Evolutionary conservation across 495 filamentous ascomycete genomes (phyloP), one percentile per base, ranked within the genome.

Genomic region (Haplographium delicatum): DNA sequence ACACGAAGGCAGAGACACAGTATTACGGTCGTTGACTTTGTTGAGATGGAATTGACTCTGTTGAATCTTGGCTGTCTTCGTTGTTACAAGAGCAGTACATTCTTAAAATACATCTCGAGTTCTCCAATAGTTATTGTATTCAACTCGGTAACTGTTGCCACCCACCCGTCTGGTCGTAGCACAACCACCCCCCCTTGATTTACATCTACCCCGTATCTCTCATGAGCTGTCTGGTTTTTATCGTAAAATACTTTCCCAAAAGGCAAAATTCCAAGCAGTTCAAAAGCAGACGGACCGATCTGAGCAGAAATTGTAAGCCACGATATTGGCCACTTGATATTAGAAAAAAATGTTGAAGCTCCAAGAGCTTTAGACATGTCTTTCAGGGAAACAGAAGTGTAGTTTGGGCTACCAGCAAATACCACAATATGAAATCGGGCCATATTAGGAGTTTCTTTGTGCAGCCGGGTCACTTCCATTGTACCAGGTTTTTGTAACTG

Each of bases 151-250:
- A 64, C 53, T 7, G 68, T 66, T 1, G 58, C 69, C 24, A 74
- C 59, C 72, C 72, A 74, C 16, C 70, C 70, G 58, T 74, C 72
- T 10, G 72, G 72, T 28, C 72, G 58, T 35, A 73, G 31, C 0
- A 74, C 61, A 6, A 71, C 53, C 11, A 74, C 51, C 13, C 58
- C 66, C 5, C 72, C 70, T 26, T 56, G 37, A 2, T 46, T 41
- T 1, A 46, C 28, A 26, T 62, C 57, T 10, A 71, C 60, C 6
- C 68, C 67, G 49, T 68, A 74, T 19, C 64, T 53, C 4, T 18
- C 33, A 51, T 72, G 67, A 25, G 65, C 70, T 7, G 39, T 45
- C 15, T 52, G 35, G 9, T 63, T 44, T 6, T 60, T 44, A 47
- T 72, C 70, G 44, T 68, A 73, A 39, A 67, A 69, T 7, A 64